Conservation (phyloP, 2,329 filamentous ascomycete genomes). For the Monilinia vaccinii-corymbosi region DNA sequence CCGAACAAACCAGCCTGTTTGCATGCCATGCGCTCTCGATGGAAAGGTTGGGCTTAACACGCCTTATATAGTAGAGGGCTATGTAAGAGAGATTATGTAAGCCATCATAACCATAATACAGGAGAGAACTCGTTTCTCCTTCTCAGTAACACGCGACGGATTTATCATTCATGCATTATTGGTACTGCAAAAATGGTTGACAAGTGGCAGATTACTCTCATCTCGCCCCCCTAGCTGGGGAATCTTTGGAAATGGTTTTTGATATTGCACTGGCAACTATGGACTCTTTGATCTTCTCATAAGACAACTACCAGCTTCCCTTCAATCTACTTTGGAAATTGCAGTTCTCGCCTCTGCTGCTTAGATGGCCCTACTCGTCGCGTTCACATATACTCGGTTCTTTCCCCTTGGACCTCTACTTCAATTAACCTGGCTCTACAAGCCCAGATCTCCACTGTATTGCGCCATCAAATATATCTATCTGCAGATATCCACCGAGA, state of each 20-base stretch:
- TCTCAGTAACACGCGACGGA: neutral
- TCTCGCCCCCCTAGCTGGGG: neutral
- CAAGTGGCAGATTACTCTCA: neutral
- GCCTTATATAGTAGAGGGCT: too few relatives aligned
- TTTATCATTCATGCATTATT: neutral
- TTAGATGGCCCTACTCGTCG: neutral
- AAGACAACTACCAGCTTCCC: neutral
- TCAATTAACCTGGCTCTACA: neutral
- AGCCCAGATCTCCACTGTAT: neutral
- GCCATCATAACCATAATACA: too few relatives aligned
- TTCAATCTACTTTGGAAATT: neutral
- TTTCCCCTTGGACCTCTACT: neutral
- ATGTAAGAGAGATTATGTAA: too few relatives aligned
- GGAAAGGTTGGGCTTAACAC: too few relatives aligned
- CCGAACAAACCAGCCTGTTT: too few relatives aligned
- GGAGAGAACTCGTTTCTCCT: too few relatives aligned
- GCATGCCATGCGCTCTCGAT: too few relatives aligned
- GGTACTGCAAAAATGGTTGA: neutral
- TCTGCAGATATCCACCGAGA: neutral
- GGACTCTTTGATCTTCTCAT: too few relatives aligned
- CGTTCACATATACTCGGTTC: neutral
- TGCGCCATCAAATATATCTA: neutral
- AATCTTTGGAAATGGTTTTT: neutral
- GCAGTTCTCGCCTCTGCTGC: neutral
- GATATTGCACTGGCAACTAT: neutral